A percentile compares a stretch with the other conserved stretches of the same genome.
Conservation (phyloP, 805 yeast genomes). For the Pichia deserticola region DNA sequence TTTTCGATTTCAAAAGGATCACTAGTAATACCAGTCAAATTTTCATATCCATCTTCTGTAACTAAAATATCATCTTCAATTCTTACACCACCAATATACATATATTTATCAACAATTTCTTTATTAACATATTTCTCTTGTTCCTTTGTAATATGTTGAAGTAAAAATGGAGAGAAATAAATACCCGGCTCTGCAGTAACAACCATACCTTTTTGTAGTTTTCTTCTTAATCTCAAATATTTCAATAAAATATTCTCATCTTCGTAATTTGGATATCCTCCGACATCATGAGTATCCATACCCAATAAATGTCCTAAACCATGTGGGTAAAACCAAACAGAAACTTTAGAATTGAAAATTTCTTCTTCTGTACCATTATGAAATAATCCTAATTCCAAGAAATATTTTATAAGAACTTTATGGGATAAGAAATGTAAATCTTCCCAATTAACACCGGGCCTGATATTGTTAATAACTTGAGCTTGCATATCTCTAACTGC, state of each 20-base stretch:
- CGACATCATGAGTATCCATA: conserved; percentile 94
- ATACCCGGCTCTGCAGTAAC: conserved; percentile 94
- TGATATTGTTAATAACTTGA: conserved; percentile 60
- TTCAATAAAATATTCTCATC: conserved; percentile 73
- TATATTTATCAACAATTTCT: conserved; percentile 64
- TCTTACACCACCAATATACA: conserved; percentile 94
- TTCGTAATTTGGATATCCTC: conserved; percentile 77
- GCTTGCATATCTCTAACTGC: conserved; percentile 79
- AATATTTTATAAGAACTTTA: conserved; percentile 60
- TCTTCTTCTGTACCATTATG: conserved; percentile 48
- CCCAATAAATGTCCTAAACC: conserved; percentile 94
- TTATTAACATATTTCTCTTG: conserved; percentile 53
- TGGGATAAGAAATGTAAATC: conserved; percentile 78
- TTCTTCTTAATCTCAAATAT: conserved; percentile 76
- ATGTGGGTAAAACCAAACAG: conserved; percentile 86
- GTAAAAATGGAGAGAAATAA: conserved; percentile 78
- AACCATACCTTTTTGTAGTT: conserved; percentile 68
- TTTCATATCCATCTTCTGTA: conserved; percentile 69
- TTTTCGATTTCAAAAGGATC: conserved; percentile 77
- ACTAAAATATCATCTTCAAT: conserved; percentile 89
- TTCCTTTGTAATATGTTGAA: conserved; percentile 37
- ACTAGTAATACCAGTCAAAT: conserved; percentile 73
- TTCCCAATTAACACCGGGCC: conserved; percentile 84
- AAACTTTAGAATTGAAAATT: conserved; percentile 59
- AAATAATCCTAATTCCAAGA: conserved; percentile 72